A percentile compares a stretch with the other conserved stretches of the same genome.
Conservation (phyloP, 2,329 filamentous ascomycete species). For the Aschersonia sp. region DNA sequence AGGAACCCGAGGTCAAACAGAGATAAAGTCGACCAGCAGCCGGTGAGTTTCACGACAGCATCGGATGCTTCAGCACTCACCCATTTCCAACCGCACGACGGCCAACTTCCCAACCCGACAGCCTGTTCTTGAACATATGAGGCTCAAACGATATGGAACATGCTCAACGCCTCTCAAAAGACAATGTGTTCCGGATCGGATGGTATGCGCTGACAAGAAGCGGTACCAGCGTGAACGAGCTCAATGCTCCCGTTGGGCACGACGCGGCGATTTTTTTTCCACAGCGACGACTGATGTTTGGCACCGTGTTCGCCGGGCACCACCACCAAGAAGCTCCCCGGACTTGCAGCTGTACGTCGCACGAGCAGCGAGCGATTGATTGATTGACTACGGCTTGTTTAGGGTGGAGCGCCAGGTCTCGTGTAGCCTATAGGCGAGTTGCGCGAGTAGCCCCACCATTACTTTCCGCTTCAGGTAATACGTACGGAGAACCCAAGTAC, state of each 20-base stretch:
- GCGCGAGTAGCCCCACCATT: too few relatives aligned
- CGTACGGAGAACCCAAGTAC: too few relatives aligned
- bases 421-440: too few relatives aligned
- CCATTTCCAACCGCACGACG: constrained; percentile 12
- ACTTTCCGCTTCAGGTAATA: too few relatives aligned
- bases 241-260: background rate
- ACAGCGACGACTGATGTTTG: background rate
- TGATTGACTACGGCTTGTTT: too few relatives aligned
- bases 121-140: constrained; percentile 7
- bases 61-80: constrained; percentile 7
- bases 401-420: too few relatives aligned
- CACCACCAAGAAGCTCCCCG: background rate
- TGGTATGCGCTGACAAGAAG: constrained; percentile 1
- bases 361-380: too few relatives aligned
- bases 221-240: background rate
- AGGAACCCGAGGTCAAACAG: background rate
- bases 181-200: background rate
- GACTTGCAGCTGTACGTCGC: too few relatives aligned
- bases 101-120: constrained; percentile 9
- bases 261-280: background rate
- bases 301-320: background rate
- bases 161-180: too few relatives aligned
- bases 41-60: background rate
- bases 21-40: background rate
- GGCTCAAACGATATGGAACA: constrained; percentile 4